Base-by-base conservation (phyloP, 2,329 filamentous ascomycete genomes). In the Bipolaris bicolor region DNA sequence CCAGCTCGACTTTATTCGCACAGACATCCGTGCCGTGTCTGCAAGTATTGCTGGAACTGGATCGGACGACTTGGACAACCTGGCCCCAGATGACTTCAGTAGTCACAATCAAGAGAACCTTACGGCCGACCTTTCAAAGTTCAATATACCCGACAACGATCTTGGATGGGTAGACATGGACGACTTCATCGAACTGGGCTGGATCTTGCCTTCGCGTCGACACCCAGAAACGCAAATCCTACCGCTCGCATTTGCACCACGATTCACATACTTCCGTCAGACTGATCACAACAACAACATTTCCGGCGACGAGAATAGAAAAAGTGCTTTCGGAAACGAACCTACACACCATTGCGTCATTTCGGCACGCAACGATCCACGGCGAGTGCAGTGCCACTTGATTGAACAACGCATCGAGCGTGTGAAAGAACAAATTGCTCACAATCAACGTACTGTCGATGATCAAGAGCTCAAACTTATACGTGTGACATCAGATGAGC, bases 81-180 rank as follows among this genome's bases (percentile, higher is more conserved):
- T 84, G 7, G 85, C 85, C 3, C 89, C 94, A 26, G 85, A 86
- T 54, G 83, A 82, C 7, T 74, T 87, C 26, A 83, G 83, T 1
- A 79, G 81, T 4, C 84, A 83, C 59, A 83, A 86, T 55, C 71
- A 74, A 51, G 80, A 84, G 26, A 78, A 82, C 39, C 72, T 79
- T 3, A 74, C 81, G 2, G 78, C 81, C 22, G 86, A 89, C 72
- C 82, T 97, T 48, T 96, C 93, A 0, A 89, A 90, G 51, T 99
- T 99, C 73, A 94, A 89, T 0, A 99, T 99, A 48, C 94, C 95
- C 0, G 95, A 99, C 74, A 91, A 96, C 52, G 95, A 99, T 70
- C 88, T 92, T 65, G 92, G 89, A 53, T 99, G 95, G 95, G 93
- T 99, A 61, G 95, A 99, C 71, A 98, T 99, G 92, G 95, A 99